Percentiles rank a stretch among this genome's conserved stretches.
Evolutionary conservation across 345 rosid species (phyloP).

Genomic region (Populus euphratica): DNA sequence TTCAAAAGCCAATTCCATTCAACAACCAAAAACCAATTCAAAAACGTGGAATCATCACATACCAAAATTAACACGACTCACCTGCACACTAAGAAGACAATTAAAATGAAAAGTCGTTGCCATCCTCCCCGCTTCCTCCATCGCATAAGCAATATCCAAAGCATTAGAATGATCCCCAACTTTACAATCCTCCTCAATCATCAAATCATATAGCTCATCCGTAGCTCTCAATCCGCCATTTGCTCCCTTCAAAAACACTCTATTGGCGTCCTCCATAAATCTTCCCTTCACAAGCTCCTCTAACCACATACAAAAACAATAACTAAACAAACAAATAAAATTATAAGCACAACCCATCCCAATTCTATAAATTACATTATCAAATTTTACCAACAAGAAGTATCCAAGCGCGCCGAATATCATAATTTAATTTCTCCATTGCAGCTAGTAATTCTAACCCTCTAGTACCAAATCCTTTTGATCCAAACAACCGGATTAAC

Average conservation of each 20-base stretch:
- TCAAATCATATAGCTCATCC: constrained; percentile 69
- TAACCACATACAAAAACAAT: constrained; percentile 15
- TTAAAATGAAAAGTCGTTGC: constrained; percentile 96
- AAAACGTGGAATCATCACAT: neutral
- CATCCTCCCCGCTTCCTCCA: constrained; percentile 94
- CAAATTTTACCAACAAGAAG: constrained; percentile 68
- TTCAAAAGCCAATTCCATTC: too few species aligned
- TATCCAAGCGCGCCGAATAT: constrained; percentile 84
- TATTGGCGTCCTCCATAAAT: constrained; percentile 79
- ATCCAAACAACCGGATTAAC: constrained; percentile 62
- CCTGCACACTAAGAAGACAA: constrained; percentile 95
- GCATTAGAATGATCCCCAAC: constrained; percentile 96
- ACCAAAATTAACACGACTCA: constrained; percentile 26
- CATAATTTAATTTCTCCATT: constrained; percentile 76
- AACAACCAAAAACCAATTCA: too few species aligned
- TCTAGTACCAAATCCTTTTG: constrained; percentile 62
- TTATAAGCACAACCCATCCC: neutral
- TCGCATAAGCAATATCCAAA: constrained; percentile 79
- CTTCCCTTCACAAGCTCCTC: constrained; percentile 79
- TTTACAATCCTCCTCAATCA: constrained; percentile 88
- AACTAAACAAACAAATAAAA: neutral
- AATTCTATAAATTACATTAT: too few species aligned
- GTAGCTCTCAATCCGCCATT: constrained; percentile 81
- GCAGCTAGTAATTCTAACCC: constrained; percentile 78
- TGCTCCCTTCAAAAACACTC: constrained; percentile 81